Evolutionary conservation across 306 rosid genomes (phyloP), one percentile per base, ranked within the genome.

Genomic region (Ziziphus jujuba): DNA sequence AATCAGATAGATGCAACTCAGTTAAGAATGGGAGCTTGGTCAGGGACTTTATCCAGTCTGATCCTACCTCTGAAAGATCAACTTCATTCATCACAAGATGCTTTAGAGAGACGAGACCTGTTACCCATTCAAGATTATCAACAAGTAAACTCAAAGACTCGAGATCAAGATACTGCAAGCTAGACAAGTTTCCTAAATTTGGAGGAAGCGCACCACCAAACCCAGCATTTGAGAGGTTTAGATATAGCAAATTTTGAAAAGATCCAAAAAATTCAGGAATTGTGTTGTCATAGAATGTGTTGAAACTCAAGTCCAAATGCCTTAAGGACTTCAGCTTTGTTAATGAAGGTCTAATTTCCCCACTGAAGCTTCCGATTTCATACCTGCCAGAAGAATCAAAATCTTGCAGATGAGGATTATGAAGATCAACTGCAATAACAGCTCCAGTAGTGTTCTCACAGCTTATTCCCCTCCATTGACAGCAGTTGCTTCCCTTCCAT

Each of bases 231-330:
- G 85, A 82, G 19, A 85, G 40, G 69, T 82, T 72, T 15, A 82
- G 67, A 54, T 85, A 72, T 34, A 69, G 77, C 75, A 85, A 70
- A 67, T 80, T 77, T 43, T 55, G 7, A 11, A 82, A 7, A 57
- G 82, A 63, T 50, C 80, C 84, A 13, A 85, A 75, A 49, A 66
- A 72, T 15, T 22, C 50, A 55, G 79, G 82, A 45, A 82, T 64
- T 28, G 33, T 1, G 40, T 56, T 62, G n/a, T 38, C 74, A n/a
- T 34, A 58, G 72, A 80, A 82, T 5, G 78, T 34, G 79, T 77
- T 85, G 45, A 24, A 75, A 52, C 91, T 82, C 74, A 72, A 75
- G 75, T 85, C 82, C 53, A 85, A 69, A 72, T 69, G 49, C n/a
- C 60, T 57, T 50, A 80, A 45, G 3, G 85, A 82, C 68, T 66